Base-by-base conservation (phyloP, 2,329 filamentous ascomycete genomes). In the Colletotrichum tanaceti region DNA sequence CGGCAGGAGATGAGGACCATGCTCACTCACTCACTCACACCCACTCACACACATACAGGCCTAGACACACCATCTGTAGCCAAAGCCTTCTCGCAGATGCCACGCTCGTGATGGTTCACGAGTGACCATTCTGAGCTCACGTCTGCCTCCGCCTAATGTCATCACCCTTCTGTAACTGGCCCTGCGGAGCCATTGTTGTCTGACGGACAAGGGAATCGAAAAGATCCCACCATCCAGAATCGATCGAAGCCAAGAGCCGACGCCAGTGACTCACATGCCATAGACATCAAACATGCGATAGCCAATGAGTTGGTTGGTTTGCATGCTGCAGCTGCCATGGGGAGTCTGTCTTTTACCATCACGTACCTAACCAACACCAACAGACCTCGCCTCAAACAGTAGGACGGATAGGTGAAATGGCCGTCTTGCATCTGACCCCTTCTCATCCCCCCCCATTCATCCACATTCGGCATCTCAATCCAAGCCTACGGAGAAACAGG, bases 381-480 rank as follows among this genome's bases (percentile, higher is more conserved):
- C 13, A 35, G 41, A 5, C 10, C 18, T 10, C 4, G 10, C n/a
- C n/a, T n/a, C n/a, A n/a, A 24, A 39, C 24, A 44, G 41, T 32
- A 4, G 32, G 10, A 57, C 9, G 9, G 28, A 47, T 43, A 38
- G 22, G 57, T 50, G 47, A 55, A 65, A 57, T 43, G 10, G 20
- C 11, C 44, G 22, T 60, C 22, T 22, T 41, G 49, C 28, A 18
- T 28, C 22, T 43, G 24, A 44, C 53, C 57, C 50, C 43, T 58
- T 58, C 49, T 54, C 22, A 20, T 32, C 28, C 28, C 28, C 32
- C 65, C 58, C 65, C 60, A 58, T 68, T 47, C 62, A 65, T 68
- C 65, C 65, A 65, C 47, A 62, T 18, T 68, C 62, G 22, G 35
- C 62, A 57, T 61, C 43, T 35, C 55, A 66, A 55, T 50, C 43